A percentile compares a stretch with the other conserved stretches of the same genome.
Conservation (phyloP, 1,284 basidiomycete species). For the Entoloma clypeatum region DNA sequence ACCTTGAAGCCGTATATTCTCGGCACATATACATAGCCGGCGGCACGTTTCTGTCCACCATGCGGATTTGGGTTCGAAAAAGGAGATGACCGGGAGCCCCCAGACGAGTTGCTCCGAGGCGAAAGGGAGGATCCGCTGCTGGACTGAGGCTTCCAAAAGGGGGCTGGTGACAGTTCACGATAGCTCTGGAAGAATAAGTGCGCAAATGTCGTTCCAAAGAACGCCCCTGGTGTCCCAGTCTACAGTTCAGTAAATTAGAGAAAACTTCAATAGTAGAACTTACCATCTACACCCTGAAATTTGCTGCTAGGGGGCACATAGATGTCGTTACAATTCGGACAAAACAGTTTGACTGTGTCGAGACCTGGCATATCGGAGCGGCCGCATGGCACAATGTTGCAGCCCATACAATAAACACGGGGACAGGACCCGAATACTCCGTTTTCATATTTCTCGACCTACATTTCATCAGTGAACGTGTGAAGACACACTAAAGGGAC, state of each 20-base stretch:
- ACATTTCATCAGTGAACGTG: no score
- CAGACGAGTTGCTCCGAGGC: conserved; percentile 43
- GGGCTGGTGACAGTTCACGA: conserved; percentile 83
- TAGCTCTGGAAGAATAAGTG: conserved; percentile 98
- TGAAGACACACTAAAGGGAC: no score
- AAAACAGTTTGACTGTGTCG: conserved; percentile 98
- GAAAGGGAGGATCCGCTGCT: conserved; percentile 50
- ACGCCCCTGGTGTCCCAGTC: conserved; percentile 66
- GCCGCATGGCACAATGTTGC: conserved; percentile 93
- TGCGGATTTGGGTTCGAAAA: conserved; percentile 82
- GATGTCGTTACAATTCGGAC: conserved; percentile 97
- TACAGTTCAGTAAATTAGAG: conserved; percentile 12
- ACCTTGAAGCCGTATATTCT: conserved; percentile 93
- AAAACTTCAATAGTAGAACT: conserved; percentile 26
- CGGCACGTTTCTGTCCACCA: conserved; percentile 82
- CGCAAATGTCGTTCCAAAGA: conserved; percentile 98
- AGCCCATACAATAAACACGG: conserved; percentile 89
- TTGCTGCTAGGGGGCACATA: conserved; percentile 94
- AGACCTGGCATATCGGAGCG: conserved; percentile 95
- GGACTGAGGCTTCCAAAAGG: conserved; percentile 72
- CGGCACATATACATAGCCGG: conserved; percentile 85
- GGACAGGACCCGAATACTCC: conserved; percentile 95
- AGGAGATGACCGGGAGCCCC: conserved; percentile 47
- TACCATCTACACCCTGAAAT: conserved; percentile 95
- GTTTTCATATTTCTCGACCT: conserved; percentile 96